A percentile compares a stretch with the other conserved stretches of the same genome.
phyloP scores from a whole-genome alignment of 2,329 filamentous ascomycete genomes.

The Talaromyces marneffei region DNA sequence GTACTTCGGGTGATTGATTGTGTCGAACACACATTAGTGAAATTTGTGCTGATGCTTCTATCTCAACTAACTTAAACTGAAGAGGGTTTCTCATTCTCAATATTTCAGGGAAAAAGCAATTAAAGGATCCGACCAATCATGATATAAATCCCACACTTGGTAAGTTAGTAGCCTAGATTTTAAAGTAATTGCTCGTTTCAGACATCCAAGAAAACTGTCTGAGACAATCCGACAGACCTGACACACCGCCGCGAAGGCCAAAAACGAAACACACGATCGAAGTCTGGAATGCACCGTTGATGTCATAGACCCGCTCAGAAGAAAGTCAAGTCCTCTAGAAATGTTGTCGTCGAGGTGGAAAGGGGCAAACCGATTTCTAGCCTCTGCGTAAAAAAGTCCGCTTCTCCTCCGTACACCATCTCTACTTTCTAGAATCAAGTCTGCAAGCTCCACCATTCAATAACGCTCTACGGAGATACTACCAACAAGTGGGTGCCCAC shows the following conservation, averaged over 20 bases:
- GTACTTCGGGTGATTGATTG: not conserved
- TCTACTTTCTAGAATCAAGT: not conserved
- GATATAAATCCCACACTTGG: not conserved
- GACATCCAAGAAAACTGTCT: not conserved
- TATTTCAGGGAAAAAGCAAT: not conserved
- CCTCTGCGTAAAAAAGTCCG: not conserved
- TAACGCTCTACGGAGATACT: not conserved
- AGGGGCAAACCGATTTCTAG: not conserved
- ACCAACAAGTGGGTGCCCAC: not conserved
- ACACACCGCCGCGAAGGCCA: conserved; percentile 1
- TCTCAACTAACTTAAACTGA: not conserved
- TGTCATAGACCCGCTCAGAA: not conserved
- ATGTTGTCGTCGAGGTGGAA: not conserved
- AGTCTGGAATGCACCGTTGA: conserved; percentile 4
- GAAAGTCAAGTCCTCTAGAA: not conserved
- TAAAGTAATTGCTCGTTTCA: not conserved
- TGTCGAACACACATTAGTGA: not conserved
- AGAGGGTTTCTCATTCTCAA: not conserved
- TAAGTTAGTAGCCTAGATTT: not conserved
- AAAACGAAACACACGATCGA: not conserved
- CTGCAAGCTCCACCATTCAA: not conserved
- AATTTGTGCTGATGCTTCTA: not conserved
- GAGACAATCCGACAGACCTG: not conserved
- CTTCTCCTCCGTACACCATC: not conserved
- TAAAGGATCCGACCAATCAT: not conserved